Base-by-base conservation (phyloP, 225 moss, liverwort and hornwort species). In the Bryum argenteum region DNA sequence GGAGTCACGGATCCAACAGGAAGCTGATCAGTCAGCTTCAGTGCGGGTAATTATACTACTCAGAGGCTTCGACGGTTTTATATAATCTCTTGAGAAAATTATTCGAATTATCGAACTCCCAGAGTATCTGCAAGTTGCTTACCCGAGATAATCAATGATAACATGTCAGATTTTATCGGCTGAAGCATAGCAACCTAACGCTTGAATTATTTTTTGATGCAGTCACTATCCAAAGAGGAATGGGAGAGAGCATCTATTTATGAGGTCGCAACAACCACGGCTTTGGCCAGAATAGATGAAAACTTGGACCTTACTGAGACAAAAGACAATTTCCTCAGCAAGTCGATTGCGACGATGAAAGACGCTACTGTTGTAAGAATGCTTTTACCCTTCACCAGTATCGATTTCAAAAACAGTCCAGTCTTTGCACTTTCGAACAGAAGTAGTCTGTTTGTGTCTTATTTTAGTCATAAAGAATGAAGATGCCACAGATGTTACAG, bases 281-380 rank as follows among this genome's bases (percentile, higher is more conserved):
- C 82, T 19, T 71, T 82, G 63, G 82, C 82, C 37, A 85, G 72
- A 66, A 76, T 85, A 67, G 88, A 85, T 59, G 76, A 78, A 40
- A 80, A 78, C 71, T 54, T 80, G 63, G 83, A 85, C 70, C 58
- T 85, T 51, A 70, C 78, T 55, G 70, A 17, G 39, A 54, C 54
- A 28, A 78, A 66, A 39, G 74, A 80, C 59, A 70, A 75, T 0
- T 66, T 83, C 66, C 60, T 88, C 55, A 76, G 65, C 70, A 85
- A 85, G 61, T 88, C 88, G 26, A 78, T 88, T 54, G 88, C 81
- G 76, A 85, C 81, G 44, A 78, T 88, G 69, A 88, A 88, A 81
- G 83, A 85, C 54, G 74, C 85, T 16, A 88, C 83, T 65, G 9
- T 82, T 73, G 88, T 85, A 76, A 88, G 87, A 61, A 8, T 58